Conservation (phyloP, 768 basidiomycete genomes). For the Auricularia auricula-judae region DNA sequence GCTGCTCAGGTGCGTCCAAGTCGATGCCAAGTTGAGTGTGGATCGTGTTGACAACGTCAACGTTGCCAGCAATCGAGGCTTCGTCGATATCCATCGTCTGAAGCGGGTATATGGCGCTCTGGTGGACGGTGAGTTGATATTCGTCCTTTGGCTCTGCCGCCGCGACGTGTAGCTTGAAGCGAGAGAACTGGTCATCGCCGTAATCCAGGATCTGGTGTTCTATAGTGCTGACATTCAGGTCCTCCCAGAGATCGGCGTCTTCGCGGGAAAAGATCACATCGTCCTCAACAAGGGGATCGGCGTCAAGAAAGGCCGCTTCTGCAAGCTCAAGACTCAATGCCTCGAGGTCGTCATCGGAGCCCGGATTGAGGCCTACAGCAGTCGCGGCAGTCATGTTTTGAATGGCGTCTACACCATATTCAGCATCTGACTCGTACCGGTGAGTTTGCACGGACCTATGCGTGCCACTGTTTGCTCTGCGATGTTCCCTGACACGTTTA, state of each 20-base stretch:
- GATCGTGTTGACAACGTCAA: slow-evolving; percentile 21
- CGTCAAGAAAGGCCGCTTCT: background rate
- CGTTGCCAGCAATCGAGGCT: slow-evolving; percentile 23
- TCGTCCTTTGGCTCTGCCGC: slow-evolving; percentile 11
- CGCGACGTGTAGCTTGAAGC: slow-evolving; percentile 14
- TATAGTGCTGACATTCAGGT: background rate
- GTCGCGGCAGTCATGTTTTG: slow-evolving; percentile 17
- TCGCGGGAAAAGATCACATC: background rate
- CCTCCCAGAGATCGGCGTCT: background rate
- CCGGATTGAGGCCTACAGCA: slow-evolving; percentile 5
- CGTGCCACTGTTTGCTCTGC: slow-evolving; percentile 25
- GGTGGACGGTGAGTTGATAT: slow-evolving; percentile 20
- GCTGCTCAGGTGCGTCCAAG: background rate
- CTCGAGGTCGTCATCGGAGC: background rate
- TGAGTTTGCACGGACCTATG: slow-evolving; percentile 9
- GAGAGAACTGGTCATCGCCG: slow-evolving; percentile 20
- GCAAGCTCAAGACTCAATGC: background rate
- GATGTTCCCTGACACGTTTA: slow-evolving; percentile 21
- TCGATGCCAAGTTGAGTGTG: slow-evolving; percentile 16
- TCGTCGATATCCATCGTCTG: slow-evolving; percentile 28
- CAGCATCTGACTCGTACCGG: background rate
- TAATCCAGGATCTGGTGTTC: slow-evolving; percentile 15
- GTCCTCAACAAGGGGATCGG: background rate
- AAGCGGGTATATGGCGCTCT: slow-evolving; percentile 19
- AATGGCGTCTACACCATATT: slow-evolving; percentile 8